Base-by-base conservation (phyloP, 148 eudicot genomes). In the Amaranthus cruentus region DNA sequence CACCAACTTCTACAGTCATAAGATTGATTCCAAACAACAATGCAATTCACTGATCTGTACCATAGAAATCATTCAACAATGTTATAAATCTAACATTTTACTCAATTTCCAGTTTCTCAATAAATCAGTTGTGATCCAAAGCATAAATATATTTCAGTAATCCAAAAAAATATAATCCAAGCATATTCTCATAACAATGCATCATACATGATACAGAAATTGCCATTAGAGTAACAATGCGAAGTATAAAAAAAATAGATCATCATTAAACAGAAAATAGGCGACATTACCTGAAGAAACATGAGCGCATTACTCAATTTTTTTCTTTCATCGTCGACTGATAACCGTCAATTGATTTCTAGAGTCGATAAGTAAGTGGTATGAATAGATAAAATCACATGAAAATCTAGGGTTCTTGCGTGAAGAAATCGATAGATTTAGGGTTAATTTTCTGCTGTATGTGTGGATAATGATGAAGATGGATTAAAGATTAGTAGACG, bases 361-460 rank as follows among this genome's bases (percentile, higher is more conserved):
- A 21, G 3, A 42, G 4, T 3, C 9, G 52, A 13, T 71, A n/a
- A 46, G 4, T 50, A 59, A 28, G 59, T 44, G 7, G 38, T 42
- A 42, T 12, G 49, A 21, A 38, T 4, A 43, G 38, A 71, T 13
- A 55, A 18, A 7, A 50, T 7, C 38, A 48, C 59, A 46, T 68
- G 44, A 60, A 18, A 78, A 60, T 60, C 43, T 78, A 73, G 77
- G 77, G 77, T 73, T 78, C 77, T 68, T 60, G 66, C 0, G 50
- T 12, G 7, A 49, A 7, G 60, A 13, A 52, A 73, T 43, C 44
- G 53, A 5, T 9, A 47, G 46, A 12, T 15, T 21, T 66, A 58
- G 62, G 77, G 76, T 44, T 68, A 67, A 49, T 12, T 73, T 8
- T 7, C 52, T 10, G 7, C 53, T 18, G 18, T 28, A 18, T 52